phyloP scores from a whole-genome alignment of 129 eudicot genomes.

The Artemisia annua region DNA sequence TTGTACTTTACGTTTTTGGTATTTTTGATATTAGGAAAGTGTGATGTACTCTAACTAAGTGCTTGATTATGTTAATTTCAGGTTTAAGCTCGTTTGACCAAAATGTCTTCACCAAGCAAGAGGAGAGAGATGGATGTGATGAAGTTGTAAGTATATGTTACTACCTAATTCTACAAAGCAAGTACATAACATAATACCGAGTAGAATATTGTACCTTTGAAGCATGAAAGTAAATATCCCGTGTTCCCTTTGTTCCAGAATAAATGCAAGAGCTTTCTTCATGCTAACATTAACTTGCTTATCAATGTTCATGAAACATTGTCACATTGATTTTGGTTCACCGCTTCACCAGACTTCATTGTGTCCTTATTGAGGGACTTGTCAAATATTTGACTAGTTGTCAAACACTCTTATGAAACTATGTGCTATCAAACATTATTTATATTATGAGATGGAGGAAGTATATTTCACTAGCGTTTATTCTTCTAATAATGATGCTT shows the following conservation, averaged over 20 bases:
- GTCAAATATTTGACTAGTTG: neutral
- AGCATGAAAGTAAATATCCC: too few species aligned
- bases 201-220: neutral
- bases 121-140: conserved; percentile 64
- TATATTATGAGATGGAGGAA: neutral
- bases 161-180: too few species aligned
- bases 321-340: neutral
- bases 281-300: neutral
- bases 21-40: neutral
- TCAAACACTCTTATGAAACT: neutral
- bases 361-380: neutral
- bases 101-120: conserved; percentile 69
- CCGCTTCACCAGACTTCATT: conserved; percentile 1
- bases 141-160: conserved; percentile 49
- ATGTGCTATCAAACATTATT: neutral
- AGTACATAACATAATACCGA: too few species aligned
- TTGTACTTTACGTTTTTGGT: neutral
- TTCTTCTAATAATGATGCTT: neutral
- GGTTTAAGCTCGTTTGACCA: neutral
- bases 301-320: neutral
- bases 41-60: conserved; percentile 16
- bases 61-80: conserved; percentile 20
- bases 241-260: too few species aligned
- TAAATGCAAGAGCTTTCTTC: too few species aligned
- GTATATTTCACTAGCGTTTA: neutral